These are phyloP conservation scores for Cavenderia fasciculata DNA, from an alignment of 78 protist genomes.

Conservation along the genomic window DNA sequence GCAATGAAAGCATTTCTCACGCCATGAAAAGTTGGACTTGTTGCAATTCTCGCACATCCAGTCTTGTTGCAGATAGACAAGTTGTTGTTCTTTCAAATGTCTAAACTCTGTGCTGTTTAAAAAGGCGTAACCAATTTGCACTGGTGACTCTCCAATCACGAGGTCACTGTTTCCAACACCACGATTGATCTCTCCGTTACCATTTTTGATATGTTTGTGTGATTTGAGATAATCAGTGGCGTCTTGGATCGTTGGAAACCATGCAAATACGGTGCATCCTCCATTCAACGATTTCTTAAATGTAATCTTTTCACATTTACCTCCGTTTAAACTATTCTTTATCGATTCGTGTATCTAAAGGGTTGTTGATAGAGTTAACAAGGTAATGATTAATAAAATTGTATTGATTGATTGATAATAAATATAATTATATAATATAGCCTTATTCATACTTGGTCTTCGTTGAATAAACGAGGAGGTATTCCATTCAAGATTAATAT, in stretches of 20 bases:
- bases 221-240: constrained; percentile 29
- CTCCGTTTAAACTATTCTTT: constrained; percentile 6
- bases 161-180: background rate
- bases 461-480: background rate
- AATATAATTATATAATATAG: background rate
- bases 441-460: constrained; percentile 19
- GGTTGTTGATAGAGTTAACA: background rate
- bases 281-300: constrained; percentile 9
- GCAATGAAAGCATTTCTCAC: constrained; percentile 35
- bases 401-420: background rate
- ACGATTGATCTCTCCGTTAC: constrained; percentile 1
- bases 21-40: constrained; percentile 36
- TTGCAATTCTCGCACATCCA: constrained; percentile 34
- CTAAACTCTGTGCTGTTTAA: background rate
- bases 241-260: constrained; percentile 19
- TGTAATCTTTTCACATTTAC: constrained; percentile 11
- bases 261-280: constrained; percentile 69
- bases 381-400: constrained; percentile 8
- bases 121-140: constrained; percentile 6
- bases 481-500: constrained; percentile 36
- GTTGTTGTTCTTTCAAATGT: too few relatives aligned
- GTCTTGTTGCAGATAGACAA: constrained; percentile 56
- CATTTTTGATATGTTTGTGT: background rate
- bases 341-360: constrained; percentile 45
- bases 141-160: too few relatives aligned